A percentile compares a stretch with the other conserved stretches of the same genome.
These are phyloP conservation scores for Pilasporangium apinafurcum DNA, from an alignment of 352 stramenopile species.

Conservation along the genomic window DNA sequence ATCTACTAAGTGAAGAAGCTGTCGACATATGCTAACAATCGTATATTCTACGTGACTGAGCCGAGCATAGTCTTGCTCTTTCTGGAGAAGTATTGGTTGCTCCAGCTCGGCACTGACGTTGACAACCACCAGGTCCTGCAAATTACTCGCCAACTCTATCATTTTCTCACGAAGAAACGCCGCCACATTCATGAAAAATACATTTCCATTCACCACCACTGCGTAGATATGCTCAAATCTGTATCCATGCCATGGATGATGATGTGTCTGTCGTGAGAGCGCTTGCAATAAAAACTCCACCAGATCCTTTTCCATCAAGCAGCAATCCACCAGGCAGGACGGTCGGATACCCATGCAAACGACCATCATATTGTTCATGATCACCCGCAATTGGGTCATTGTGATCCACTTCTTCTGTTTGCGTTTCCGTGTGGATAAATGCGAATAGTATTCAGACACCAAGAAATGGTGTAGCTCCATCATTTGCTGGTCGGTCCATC, in stretches of 20 bases:
- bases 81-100: constrained; percentile 6
- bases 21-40: too few relatives aligned
- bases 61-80: background rate
- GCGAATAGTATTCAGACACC: too few relatives aligned
- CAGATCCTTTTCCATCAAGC: constrained; percentile 14
- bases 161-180: constrained; percentile 29
- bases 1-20: too few relatives aligned
- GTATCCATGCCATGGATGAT: background rate
- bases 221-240: constrained; percentile 9
- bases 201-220: constrained; percentile 27
- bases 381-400: constrained; percentile 19
- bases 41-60: background rate
- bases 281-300: constrained; percentile 12
- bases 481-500: too few relatives aligned
- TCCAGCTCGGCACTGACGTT: constrained; percentile 23
- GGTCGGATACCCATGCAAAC: constrained; percentile 25
- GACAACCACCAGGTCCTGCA: constrained; percentile 13
- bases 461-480: too few relatives aligned
- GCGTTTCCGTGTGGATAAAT: too few relatives aligned
- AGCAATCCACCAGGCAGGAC: constrained; percentile 40
- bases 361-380: constrained; percentile 29
- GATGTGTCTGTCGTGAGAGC: background rate
- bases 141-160: constrained; percentile 9
- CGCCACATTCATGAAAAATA: constrained; percentile 33
- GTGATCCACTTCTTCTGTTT: too few relatives aligned